Evolutionary conservation across 768 basidiomycete genomes (phyloP).

Genomic region (Nidularia sp.): DNA sequence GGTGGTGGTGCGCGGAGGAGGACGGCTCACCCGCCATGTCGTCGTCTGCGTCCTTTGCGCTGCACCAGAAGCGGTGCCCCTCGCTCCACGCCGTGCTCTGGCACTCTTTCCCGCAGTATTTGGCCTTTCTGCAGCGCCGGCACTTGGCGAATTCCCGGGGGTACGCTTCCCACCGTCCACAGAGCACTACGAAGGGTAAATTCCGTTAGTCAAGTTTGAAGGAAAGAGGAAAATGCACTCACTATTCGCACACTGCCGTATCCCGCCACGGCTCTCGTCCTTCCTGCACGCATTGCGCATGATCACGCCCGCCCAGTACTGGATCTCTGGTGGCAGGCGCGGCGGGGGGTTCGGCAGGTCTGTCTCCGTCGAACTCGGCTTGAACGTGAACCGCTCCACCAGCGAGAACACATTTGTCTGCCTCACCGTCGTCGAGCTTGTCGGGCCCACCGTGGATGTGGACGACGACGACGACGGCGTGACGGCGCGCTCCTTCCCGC

Average conservation of each 20-base stretch:
- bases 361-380: slow-evolving; percentile 79
- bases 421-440: slow-evolving; percentile 17
- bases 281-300: slow-evolving; percentile 99
- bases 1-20: neutral
- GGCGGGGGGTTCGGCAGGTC: slow-evolving; percentile 68
- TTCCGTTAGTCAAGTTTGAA: slow-evolving; percentile 1
- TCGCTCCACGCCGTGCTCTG: slow-evolving; percentile 96
- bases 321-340: slow-evolving; percentile 81
- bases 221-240: slow-evolving; percentile 21
- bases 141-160: slow-evolving; percentile 98
- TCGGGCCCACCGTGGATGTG: neutral
- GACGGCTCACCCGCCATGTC: slow-evolving; percentile 19
- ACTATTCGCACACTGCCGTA: slow-evolving; percentile 97
- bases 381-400: slow-evolving; percentile 94
- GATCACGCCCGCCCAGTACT: slow-evolving; percentile 99
- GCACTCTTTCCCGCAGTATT: slow-evolving; percentile 97
- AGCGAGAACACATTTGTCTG: slow-evolving; percentile 94
- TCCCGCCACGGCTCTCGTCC: slow-evolving; percentile 89
- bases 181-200: slow-evolving; percentile 59
- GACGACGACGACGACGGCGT: slow-evolving; percentile 7
- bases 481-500: slow-evolving; percentile 11
- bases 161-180: slow-evolving; percentile 90
- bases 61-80: slow-evolving; percentile 94
- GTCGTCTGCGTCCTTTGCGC: slow-evolving; percentile 53
- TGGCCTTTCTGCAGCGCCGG: slow-evolving; percentile 91